Base-by-base conservation (phyloP, 1,284 basidiomycete species). In the Leccinum solheimii region DNA sequence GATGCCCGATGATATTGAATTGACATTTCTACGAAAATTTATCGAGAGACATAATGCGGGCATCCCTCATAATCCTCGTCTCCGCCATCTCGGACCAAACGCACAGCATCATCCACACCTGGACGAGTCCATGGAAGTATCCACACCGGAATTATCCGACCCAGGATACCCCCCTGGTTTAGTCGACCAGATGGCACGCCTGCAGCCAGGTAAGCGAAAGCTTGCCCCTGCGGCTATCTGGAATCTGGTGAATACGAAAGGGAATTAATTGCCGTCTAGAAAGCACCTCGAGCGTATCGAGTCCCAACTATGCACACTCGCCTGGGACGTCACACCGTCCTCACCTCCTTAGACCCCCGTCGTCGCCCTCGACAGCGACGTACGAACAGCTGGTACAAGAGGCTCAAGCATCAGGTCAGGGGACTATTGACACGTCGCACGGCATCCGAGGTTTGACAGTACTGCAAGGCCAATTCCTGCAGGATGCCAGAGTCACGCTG, bases 1-100 rank as follows among this genome's bases (percentile, higher is more conserved):
- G 63, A 91, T 91, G 90, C 82, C 87, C 16, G 90, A 91, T 69
- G 83, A 89, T 67, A 72, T 90, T 69, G 89, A 91, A 69, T 80
- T 91, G 64, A 76, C 84, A 1, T 91, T 91, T 76, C 82, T 91
- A 59, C 85, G 88, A 63, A 90, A 88, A 74, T 91, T 91, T 71
- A 85, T 91, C 71, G 90, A 92, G 68, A 82, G 89, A 59, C 89
- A 91, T 69, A 81, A 84, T 8, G 79, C 83, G 26, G 83, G 85
- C 45, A 83, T 90, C 48, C 83, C 88, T 57, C 89, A 91, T 71
- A 91, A 91, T 70, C 89, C 89, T 57, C 86, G 90, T 45, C 80
- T 91, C 48, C 86, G 89, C 58, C 84, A 82, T 55, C 75, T 72
- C 71, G 76, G 66, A 74, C 75, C 63, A 68, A 76, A 63, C 68